Percentiles rank a stretch among this genome's conserved stretches.
Conservation (phyloP, 352 stramenopile species). For the Phytophthora pseudosyringae region DNA sequence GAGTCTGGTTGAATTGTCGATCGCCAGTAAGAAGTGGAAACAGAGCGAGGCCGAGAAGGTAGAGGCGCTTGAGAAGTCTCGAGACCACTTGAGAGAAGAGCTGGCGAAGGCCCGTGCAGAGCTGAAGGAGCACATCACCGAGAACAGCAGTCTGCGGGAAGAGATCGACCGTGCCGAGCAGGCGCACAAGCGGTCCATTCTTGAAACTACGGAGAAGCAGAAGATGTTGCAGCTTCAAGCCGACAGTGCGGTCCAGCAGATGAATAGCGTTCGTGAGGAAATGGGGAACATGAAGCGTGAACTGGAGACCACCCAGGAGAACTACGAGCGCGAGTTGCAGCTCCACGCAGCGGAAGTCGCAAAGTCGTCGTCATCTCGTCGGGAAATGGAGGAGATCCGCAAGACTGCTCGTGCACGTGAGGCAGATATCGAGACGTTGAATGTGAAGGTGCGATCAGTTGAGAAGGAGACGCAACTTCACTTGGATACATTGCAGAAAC, state of each 20-base stretch:
- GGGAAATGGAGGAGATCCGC: conserved; percentile 59
- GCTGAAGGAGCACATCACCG: conserved; percentile 62
- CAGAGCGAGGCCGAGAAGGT: conserved; percentile 57
- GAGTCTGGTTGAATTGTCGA: conserved; percentile 64
- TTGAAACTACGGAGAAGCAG: conserved; percentile 54
- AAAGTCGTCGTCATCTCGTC: conserved; percentile 55
- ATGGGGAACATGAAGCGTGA: conserved; percentile 53
- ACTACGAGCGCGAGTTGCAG: conserved; percentile 88
- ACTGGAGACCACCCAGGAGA: conserved; percentile 59
- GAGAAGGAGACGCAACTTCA: conserved; percentile 46
- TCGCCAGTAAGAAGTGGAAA: conserved; percentile 71
- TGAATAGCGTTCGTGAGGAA: conserved; percentile 55
- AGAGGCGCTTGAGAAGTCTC: conserved; percentile 47
- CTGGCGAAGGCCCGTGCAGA: conserved; percentile 53
- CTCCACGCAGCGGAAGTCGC: conserved; percentile 72
- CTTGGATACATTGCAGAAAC: conserved; percentile 54
- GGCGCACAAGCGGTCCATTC: conserved; percentile 43
- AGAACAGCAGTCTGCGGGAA: conserved; percentile 70
- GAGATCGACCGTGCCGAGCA: conserved; percentile 61
- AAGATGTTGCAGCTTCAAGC: conserved; percentile 55
- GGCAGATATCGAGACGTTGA: conserved; percentile 46
- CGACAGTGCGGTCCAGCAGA: conserved; percentile 49
- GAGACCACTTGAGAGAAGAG: conserved; percentile 46
- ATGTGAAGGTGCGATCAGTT: conserved; percentile 42
- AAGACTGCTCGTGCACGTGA: conserved; percentile 47